These are phyloP conservation scores for Stagonosporopsis tanaceti DNA, from an alignment of 2,329 filamentous ascomycete species.

Conservation along the genomic window DNA sequence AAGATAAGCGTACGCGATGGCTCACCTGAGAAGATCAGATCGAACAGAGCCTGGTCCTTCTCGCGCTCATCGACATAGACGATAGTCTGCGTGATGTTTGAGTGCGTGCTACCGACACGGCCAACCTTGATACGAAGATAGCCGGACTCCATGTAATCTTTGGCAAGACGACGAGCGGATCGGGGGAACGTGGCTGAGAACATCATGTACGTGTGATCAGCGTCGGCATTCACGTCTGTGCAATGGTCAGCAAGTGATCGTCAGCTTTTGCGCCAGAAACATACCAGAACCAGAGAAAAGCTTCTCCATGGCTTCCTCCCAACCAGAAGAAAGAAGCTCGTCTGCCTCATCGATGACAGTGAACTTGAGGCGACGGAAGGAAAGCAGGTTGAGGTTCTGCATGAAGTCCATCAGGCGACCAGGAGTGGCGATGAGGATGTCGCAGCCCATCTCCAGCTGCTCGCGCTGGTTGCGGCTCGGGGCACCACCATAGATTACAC, in stretches of 20 bases:
- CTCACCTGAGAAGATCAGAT: constrained; percentile 73
- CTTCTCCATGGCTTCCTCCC: constrained; percentile 76
- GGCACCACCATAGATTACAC: constrained; percentile 86
- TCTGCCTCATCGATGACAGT: constrained; percentile 83
- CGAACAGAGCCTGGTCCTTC: constrained; percentile 76
- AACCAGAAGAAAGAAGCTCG: constrained; percentile 83
- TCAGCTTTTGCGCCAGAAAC: constrained; percentile 37
- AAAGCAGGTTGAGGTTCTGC: constrained; percentile 71
- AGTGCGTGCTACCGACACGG: constrained; percentile 81
- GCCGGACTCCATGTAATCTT: constrained; percentile 74
- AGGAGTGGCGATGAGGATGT: constrained; percentile 86
- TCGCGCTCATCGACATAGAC: constrained; percentile 68
- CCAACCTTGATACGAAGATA: constrained; percentile 86
- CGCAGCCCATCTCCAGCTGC: constrained; percentile 83
- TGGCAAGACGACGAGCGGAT: constrained; percentile 76
- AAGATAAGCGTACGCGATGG: constrained; percentile 88
- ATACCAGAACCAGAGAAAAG: constrained; percentile 84
- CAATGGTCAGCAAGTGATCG: constrained; percentile 20
- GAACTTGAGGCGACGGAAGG: constrained; percentile 74
- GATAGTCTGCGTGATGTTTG: constrained; percentile 81
- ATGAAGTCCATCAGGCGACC: constrained; percentile 89
- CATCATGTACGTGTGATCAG: constrained; percentile 75
- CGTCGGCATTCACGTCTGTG: constrained; percentile 76
- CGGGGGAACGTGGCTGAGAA: constrained; percentile 96
- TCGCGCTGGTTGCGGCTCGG: constrained; percentile 73